These are phyloP conservation scores for Epichloe brachyelytri DNA, from an alignment of 2,329 filamentous ascomycete genomes.

Conservation along the genomic window DNA sequence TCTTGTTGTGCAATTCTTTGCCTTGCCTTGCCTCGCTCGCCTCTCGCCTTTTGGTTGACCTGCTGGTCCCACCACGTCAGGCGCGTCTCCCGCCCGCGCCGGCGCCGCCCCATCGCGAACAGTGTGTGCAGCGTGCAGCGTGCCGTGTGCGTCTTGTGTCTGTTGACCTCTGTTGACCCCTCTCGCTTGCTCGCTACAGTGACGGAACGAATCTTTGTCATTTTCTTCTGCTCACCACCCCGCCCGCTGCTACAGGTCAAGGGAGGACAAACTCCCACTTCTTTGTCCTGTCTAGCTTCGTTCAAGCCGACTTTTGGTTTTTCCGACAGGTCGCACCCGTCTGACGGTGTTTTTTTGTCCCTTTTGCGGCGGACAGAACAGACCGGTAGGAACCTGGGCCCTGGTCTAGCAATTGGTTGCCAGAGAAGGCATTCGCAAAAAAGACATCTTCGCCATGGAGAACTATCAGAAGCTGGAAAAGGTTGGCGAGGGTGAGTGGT, in stretches of 20 bases:
- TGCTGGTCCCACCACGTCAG: neutral
- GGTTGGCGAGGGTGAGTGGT: slow-evolving; percentile 72
- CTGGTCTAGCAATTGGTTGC: neutral
- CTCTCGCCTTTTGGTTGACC: neutral
- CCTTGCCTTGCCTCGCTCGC: too few relatives aligned
- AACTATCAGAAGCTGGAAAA: slow-evolving; percentile 97
- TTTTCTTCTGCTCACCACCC: slow-evolving; percentile 1
- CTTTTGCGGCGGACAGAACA: neutral
- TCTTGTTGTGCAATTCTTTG: too few relatives aligned
- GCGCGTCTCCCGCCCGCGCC: slow-evolving; percentile 4
- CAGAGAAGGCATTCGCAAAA: neutral
- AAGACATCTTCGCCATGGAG: slow-evolving; percentile 50
- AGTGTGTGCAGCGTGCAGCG: neutral
- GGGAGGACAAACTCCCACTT: neutral
- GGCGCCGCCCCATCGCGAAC: neutral
- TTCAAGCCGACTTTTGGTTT: neutral
- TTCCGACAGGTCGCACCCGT: neutral
- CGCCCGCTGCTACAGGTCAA: neutral
- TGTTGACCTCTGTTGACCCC: slow-evolving; percentile 3
- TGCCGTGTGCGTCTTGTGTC: neutral
- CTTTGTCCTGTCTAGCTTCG: neutral
- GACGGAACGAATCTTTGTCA: neutral
- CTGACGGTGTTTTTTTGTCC: neutral
- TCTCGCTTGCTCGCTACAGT: slow-evolving; percentile 3
- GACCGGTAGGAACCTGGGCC: neutral